A percentile compares a stretch with the other conserved stretches of the same genome.
phyloP scores from a whole-genome alignment of 2,329 filamentous ascomycete species.

The Alternaria burnsii region DNA sequence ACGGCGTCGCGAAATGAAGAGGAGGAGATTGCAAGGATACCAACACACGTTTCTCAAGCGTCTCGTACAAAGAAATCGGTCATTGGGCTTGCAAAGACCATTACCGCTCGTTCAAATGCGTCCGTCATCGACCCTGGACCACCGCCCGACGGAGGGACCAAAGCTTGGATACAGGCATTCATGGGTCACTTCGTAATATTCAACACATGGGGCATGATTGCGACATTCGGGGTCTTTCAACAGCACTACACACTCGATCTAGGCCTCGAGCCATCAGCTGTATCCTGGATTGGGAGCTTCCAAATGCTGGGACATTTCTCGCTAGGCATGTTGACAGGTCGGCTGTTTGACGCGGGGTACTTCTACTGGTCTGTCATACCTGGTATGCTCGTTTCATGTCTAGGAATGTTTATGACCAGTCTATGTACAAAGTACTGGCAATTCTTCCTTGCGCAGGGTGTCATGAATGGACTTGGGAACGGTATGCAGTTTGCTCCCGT shows the following conservation, averaged over 20 bases:
- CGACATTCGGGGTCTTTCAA: constrained; percentile 50
- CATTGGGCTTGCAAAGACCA: constrained; percentile 32
- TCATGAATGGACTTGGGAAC: constrained; percentile 45
- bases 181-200: constrained; percentile 51
- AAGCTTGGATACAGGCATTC: constrained; percentile 49
- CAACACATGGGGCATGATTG: constrained; percentile 51
- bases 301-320: constrained; percentile 62
- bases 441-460: constrained; percentile 49
- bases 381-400: constrained; percentile 55
- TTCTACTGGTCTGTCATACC: constrained; percentile 56
- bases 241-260: constrained; percentile 45
- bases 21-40: constrained; percentile 15
- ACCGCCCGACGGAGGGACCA: constrained; percentile 49
- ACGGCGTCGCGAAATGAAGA: constrained; percentile 9
- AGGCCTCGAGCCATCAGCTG: constrained; percentile 51
- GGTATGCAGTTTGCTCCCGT: constrained; percentile 48
- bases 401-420: constrained; percentile 63
- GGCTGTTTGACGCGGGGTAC: constrained; percentile 62
- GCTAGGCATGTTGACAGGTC: constrained; percentile 61
- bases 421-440: constrained; percentile 61
- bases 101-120: constrained; percentile 46
- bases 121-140: constrained; percentile 47
- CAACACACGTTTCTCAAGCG: constrained; percentile 15
- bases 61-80: constrained; percentile 20
- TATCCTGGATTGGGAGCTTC: constrained; percentile 63